phyloP scores from a whole-genome alignment of 2,329 filamentous ascomycete species.

The Lachnellula hyalina region DNA sequence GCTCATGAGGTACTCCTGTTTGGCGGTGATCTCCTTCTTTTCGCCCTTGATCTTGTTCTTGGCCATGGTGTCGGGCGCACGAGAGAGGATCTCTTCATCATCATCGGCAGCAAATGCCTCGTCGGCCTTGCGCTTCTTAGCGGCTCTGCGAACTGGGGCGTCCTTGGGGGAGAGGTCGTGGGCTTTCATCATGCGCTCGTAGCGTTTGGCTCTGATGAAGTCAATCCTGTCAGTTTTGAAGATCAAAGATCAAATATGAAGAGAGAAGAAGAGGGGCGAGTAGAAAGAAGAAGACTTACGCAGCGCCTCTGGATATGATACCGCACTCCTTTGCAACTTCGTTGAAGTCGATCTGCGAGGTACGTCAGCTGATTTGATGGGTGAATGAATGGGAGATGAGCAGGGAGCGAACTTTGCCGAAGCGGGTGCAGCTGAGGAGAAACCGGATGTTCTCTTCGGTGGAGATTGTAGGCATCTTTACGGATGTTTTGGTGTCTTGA shows the following conservation, averaged over 20 bases:
- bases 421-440: conserved; percentile 59
- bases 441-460: conserved; percentile 59
- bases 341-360: conserved; percentile 56
- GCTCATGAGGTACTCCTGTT: too few relatives aligned
- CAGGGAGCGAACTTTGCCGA: conserved; percentile 46
- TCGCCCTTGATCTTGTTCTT: too few relatives aligned
- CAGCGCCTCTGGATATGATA: conserved; percentile 62
- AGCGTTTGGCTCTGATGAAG: conserved; percentile 55
- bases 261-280: conserved; percentile 16
- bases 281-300: conserved; percentile 47
- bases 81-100: too few relatives aligned
- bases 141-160: neutral
- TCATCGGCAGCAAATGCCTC: neutral
- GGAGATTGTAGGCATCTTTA: conserved; percentile 43
- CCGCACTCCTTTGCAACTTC: conserved; percentile 58
- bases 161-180: conserved; percentile 40
- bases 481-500: neutral
- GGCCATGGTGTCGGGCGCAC: too few relatives aligned
- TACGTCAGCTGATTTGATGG: neutral
- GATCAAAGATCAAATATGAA: too few relatives aligned
- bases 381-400: neutral
- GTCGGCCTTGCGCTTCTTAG: conserved; percentile 26
- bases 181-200: conserved; percentile 59
- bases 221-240: neutral
- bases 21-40: too few relatives aligned